Base-by-base conservation (phyloP, 352 stramenopile genomes). In the Globisporangium camurandrum region DNA sequence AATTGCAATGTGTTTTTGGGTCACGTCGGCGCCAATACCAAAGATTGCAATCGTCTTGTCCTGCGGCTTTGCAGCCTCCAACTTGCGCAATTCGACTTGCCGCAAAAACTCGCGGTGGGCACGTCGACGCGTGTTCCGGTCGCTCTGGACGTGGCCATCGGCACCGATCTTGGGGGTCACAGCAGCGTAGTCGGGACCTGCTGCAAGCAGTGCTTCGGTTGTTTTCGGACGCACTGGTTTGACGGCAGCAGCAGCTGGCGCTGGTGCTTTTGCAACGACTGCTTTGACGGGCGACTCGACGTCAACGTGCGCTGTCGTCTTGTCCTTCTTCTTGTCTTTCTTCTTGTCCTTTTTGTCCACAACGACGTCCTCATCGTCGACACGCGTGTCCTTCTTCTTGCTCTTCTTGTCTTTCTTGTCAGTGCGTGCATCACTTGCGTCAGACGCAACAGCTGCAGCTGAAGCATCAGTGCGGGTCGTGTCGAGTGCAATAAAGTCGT, bases 41-140 rank as follows among this genome's bases (percentile, higher is more conserved):
- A 85, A 93, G 30, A 93, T 67, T 52, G 87, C 56, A 20, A 93
- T 62, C 20, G 82, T 84, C 50, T 88, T 93, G 20, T 90, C 49
- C 22, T 86, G 61, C 0, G 62, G 10, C 7, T 55, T 67, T 4
- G 79, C 79, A 4, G 66, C 42, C 12, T 66, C 56, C 44, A 89
- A 64, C 57, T 88, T 86, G 42, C 78, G 75, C 41, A 64, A 54
- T 40, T 85, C 70, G 34, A 88, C 71, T 30, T 89, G 65, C 24
- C 82, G 76, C 52, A 87, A 49, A 36, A 91, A 80, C 53, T 90
- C 76, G 28, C 82, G 82, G 51, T 91, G 76, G 57, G 84, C 61
- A 16, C 82, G 78, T 37, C 82, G 78, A 28, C 82, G 75, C 28
- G 73, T 75, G 51, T 93, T 93, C 5, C 82, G 79, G 28, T 91